These are phyloP conservation scores for Saturnispora serradocipensis DNA, from an alignment of 805 yeast species.

Conservation along the genomic window DNA sequence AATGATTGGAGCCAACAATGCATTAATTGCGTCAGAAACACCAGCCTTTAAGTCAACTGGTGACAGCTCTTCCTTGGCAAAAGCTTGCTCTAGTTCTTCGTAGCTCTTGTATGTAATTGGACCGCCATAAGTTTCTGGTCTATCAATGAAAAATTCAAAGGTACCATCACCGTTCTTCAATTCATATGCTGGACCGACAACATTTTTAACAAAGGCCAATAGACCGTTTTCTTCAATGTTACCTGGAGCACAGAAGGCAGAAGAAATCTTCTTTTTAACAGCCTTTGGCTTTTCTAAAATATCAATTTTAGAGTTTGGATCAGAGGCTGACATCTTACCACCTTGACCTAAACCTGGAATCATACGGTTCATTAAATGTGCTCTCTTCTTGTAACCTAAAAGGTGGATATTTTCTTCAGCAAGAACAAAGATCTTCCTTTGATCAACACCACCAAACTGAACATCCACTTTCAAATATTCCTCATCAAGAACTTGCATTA, in stretches of 20 bases:
- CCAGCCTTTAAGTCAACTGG: conserved; percentile 95
- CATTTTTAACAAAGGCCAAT: conserved; percentile 75
- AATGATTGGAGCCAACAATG: conserved; percentile 75
- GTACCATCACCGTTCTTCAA: conserved; percentile 50
- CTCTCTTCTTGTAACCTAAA: conserved; percentile 93
- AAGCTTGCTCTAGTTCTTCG: conserved; percentile 64
- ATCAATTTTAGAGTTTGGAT: conserved; percentile 96
- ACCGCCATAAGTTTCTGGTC: conserved; percentile 98
- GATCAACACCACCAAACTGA: conserved; percentile 99
- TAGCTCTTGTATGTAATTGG: conserved; percentile 63
- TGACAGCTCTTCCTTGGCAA: conserved; percentile 60
- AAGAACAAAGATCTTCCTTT: conserved; percentile 91
- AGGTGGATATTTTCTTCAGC: conserved; percentile 90
- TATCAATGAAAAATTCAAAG: conserved; percentile 64
- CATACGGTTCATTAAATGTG: conserved; percentile 98
- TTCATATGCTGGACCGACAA: conserved; percentile 78
- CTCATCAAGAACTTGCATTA: conserved; percentile 98
- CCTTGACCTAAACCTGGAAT: conserved; percentile 97
- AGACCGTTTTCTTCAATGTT: conserved; percentile 85
- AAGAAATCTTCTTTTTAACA: conserved; percentile 82
- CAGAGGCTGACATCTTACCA: conserved; percentile 98
- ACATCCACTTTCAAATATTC: conserved; percentile 80
- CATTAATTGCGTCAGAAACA: conserved; percentile 77
- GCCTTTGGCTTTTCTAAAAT: conserved; percentile 79
- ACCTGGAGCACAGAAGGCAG: conserved; percentile 96